Evolutionary conservation across 768 basidiomycete genomes (phyloP), one percentile per base, ranked within the genome.

Genomic region (Rubroboletus satanas): DNA sequence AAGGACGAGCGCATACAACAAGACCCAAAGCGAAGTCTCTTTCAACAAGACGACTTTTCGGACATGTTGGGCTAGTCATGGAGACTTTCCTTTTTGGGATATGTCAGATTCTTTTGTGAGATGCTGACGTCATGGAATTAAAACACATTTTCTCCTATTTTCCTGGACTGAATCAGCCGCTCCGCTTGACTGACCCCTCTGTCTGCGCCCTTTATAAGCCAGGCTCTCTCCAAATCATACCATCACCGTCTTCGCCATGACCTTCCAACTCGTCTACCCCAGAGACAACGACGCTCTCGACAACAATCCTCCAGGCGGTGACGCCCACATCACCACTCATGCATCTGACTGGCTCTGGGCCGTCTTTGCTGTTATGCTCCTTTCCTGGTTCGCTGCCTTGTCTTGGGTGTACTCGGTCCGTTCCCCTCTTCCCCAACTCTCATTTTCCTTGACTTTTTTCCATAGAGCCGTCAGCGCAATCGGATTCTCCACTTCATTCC

Each of bases 1-100:
- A 93, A 89, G 71, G 94, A 97, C 69, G 90, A 93, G 26, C 85
- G 94, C 5, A 71, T 82, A 35, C 86, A 85, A 59, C 68, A 77
- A 43, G 74, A 78, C 39, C 71, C 79, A 21, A 70, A 72, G 9
- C 75, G 77, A 18, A 81, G 84, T 0, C 61, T 84, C 35, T 81
- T 83, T 61, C 65, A 68, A 23, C 68, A 74, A 44, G 80, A 83
- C 54, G 81, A 84, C 52, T 68, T 74, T 39, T 70, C 77, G 5
- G 81, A 83, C 62, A 68, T 75, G 29, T 58, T 79, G 32, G 78
- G 69, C 52, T 77, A 48, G 59, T 4, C 2, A 28, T 2, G 32
- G 62, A 52, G 47, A 50, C 18, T 51, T 65, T 52, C 55, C 51
- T 14, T 52, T 44, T 56, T 17, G 2, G 48, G 54, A 55, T 58